Conservation (phyloP, 2,329 filamentous ascomycete genomes). For the Aspergillus tubingensis region DNA sequence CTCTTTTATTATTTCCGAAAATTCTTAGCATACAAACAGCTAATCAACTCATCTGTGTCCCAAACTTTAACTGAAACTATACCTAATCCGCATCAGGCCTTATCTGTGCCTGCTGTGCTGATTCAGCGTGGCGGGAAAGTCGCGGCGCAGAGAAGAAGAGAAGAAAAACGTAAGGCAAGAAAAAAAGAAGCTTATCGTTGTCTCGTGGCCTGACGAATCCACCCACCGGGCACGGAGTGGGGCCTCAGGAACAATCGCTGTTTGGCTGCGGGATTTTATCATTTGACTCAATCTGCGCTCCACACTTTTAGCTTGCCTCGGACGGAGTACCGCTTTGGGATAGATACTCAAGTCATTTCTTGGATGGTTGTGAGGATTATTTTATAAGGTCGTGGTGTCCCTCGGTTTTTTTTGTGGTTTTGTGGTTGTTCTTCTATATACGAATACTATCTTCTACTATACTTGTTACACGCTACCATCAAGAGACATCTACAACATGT, state of each 20-base stretch:
- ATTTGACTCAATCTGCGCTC: background rate
- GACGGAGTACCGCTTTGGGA: no score
- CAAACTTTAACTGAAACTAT: no score
- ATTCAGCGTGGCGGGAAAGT: no score
- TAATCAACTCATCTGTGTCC: no score
- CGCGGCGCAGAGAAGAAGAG: background rate
- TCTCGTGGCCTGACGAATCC: background rate
- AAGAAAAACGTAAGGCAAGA: background rate
- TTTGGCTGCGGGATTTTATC: no score
- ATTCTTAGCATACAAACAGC: no score
- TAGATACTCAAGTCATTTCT: no score
- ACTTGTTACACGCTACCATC: background rate
- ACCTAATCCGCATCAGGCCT: no score
- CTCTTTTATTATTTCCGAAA: no score
- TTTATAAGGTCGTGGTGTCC: no score
- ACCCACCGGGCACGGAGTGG: background rate
- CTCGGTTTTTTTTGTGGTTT: background rate
- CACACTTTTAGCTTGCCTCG: background rate
- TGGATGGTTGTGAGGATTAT: no score
- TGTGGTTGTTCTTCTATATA: background rate
- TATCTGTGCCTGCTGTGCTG: no score
- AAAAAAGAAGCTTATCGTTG: slow-evolving; percentile 8
- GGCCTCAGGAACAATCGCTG: background rate
- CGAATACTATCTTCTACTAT: background rate
- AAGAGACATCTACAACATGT: slow-evolving; percentile 48